Evolutionary conservation across 2,329 filamentous ascomycete genomes (phyloP).

Genomic region (Talaromyces verruculosus): DNA sequence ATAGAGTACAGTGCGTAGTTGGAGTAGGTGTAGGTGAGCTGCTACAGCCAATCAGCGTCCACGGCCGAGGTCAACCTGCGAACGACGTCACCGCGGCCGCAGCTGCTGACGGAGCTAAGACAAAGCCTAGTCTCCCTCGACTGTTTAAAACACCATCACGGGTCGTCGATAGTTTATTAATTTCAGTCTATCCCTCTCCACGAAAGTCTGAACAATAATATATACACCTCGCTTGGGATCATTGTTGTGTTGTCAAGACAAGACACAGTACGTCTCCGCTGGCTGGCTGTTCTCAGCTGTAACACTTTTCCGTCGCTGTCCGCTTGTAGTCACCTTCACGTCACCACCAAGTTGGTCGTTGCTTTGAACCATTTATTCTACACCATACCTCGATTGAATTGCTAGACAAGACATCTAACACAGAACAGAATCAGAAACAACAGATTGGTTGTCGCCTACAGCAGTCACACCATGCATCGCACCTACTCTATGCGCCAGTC

Average conservation of each 20-base stretch:
- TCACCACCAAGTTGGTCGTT: slow-evolving; percentile 3
- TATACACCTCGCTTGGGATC: background rate
- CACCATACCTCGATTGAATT: background rate
- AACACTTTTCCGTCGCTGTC: slow-evolving; percentile 16
- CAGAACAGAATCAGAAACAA: background rate
- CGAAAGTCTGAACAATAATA: background rate
- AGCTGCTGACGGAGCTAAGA: slow-evolving; percentile 9
- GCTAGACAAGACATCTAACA: background rate
- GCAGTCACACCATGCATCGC: slow-evolving; percentile 72
- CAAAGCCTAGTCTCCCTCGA: background rate
- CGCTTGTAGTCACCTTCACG: slow-evolving; percentile 22
- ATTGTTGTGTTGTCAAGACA: background rate
- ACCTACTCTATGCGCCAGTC: slow-evolving; percentile 99
- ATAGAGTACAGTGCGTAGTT: background rate
- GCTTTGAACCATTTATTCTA: background rate
- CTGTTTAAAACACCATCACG: background rate
- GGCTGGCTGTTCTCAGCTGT: background rate
- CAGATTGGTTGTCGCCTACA: background rate
- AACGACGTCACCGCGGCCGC: background rate
- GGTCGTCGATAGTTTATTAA: background rate
- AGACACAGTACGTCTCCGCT: background rate
- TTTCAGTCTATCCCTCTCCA: background rate
- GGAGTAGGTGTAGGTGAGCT: no score
- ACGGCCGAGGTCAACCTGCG: background rate
- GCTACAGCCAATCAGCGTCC: background rate